Evolutionary conservation across 495 filamentous ascomycete genomes (phyloP), one percentile per base, ranked within the genome.

Genomic region (Penicillium cataractarum): DNA sequence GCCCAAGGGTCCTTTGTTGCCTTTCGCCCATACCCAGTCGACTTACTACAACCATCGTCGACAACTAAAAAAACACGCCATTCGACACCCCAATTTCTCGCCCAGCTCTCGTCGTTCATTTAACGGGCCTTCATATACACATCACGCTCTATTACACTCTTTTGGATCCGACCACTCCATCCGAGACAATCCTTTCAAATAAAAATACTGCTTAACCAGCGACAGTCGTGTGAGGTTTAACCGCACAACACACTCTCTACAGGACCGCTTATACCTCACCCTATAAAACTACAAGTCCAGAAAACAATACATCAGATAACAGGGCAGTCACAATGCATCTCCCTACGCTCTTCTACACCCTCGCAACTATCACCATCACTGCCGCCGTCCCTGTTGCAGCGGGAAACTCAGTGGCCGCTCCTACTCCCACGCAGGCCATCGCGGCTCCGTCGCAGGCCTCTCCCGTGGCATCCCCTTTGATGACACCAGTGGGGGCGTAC

Each of bases 91-190:
- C 56, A 63, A 59, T 58, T n/a, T 27, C n/a, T 35, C 32, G 60
- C 48, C 65, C 58, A 66, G 61, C 65, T 63, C 70, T 54, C 54
- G 63, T 68, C 70, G 50, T 63, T 69, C 68, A 12, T 73, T 71
- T 12, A 37, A 50, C 53, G 19, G 15, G 32, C 12, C 3, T 55
- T 13, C 2, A 13, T 37, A 40, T 37, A 55, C 42, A 53, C 5
- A 35, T 21, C 24, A 63, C 63, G 33, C 57, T 61, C 59, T 39
- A 39, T 10, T 33, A 57, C 55, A 42, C 58, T 66, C 66, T 63
- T 59, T 64, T 58, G 21, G 6, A 58, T 2, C 22, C 29, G 29
- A 58, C 40, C 22, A 32, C 29, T 58, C 29, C 12, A 39, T 9
- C 2, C 56, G 56, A 44, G 44, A 33, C 46, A 37, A 37, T 49